Base-by-base conservation (phyloP, 306 rosid genomes). In the Cercis canadensis region DNA sequence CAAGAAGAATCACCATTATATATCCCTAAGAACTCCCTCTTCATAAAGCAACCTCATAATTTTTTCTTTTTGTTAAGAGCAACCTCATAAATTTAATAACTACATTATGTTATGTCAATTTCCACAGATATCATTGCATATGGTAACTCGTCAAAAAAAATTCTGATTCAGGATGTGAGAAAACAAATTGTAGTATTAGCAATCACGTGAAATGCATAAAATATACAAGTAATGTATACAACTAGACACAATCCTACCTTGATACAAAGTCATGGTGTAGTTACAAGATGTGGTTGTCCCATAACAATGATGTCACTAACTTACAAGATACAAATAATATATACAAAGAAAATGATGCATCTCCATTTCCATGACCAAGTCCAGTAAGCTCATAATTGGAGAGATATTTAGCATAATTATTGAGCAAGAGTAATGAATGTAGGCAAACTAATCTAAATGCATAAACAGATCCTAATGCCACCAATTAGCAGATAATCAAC, bases 361-460 rank as follows among this genome's bases (percentile, higher is more conserved):
- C 51, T n/a, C 24, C 13, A 64, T 47, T 19, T 55, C 53, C 13
- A 52, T 16, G 29, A 37, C 1, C 43, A 37, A 34, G 55, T 21
- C 36, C 51, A 55, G 19, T 5, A 14, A 39, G 53, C 50, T 37
- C 36, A 62, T 19, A 32, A 55, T 39, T 33, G 3, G 57, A 75
- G 69, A n/a, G 55, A 56, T 16, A 63, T 47, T 63, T 56, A 24
- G 33, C 4, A 53, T 11, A 63, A 39, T 16, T 10, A 40, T 19
- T 19, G 33, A 14, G 59, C 45, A 53, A 31, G 5, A 73, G 18
- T 34, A 44, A 68, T 56, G 1, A 24, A 14, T 2, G 57, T 12
- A 10, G 37, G 57, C 5, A 73, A 37, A 34, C 24, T 33, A 67
- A 74, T 74, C 37, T 69, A 14, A 40, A 14, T 36, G 21, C 62